Evolutionary conservation across 306 rosid genomes (phyloP), one percentile per base, ranked within the genome.

Genomic region (Mimosa bimucronata): DNA sequence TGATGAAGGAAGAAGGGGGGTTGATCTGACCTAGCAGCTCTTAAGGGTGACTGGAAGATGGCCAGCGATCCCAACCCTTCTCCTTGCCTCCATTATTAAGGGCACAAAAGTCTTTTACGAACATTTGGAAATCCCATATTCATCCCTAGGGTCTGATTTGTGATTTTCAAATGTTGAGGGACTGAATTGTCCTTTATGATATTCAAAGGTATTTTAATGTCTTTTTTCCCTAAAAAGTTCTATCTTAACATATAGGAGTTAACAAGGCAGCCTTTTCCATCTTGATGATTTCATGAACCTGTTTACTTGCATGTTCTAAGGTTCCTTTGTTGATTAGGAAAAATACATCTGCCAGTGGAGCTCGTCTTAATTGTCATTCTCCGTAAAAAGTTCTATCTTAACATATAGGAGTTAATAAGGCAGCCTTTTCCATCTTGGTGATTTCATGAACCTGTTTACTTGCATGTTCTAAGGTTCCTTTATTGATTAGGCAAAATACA

Each of bases 321-420:
- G 50, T 41, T 83, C 42, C 73, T 71, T 69, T 61, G 38, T 77
- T 77, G 78, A 28, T 74, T 75, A 94, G 97, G 90, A 91, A 82
- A 90, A 94, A 94, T 72, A 87, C 90, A 62, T 83, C 94, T 46
- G 88, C 98, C 16, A 94, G 98, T 84, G 98, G 98, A 76, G 97
- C 97, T 74, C 97, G 97, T 25, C 97, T n/a, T 53, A 53, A 53
- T 53, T 19, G 3, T n/a, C 30, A 41, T 31, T 26, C 61, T 53
- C 25, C 60, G 9, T 19, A 53, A 53, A 53, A 50, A 53, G 2
- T 16, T 53, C 31, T 57, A 19, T 70, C n/a, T n/a, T n/a, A n/a
- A 68, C 60, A 38, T 25, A 14, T 40, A n/a, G n/a, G 34, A 42
- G 61, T 40, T 18, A 16, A 52, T 4, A 37, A 26, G 31, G 48